Conservation (phyloP, 2,329 filamentous ascomycete genomes). For the Neofusicoccum ribis region DNA sequence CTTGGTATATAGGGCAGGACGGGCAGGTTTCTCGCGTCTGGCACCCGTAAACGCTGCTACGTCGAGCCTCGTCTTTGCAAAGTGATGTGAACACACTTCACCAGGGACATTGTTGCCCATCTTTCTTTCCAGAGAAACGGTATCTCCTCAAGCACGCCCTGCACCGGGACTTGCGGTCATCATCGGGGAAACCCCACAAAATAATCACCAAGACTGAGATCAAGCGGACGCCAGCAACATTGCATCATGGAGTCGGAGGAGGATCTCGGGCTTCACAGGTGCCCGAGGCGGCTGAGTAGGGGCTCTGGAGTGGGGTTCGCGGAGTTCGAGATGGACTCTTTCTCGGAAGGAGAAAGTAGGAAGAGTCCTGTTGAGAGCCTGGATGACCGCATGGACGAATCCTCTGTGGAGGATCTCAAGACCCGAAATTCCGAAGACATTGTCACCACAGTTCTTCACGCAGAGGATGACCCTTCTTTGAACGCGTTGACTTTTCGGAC, state of each 20-base stretch:
- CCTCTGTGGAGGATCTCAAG: background rate
- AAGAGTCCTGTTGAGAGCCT: background rate
- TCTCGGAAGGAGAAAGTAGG: background rate
- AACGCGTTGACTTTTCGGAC: constrained; percentile 5
- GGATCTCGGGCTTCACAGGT: background rate
- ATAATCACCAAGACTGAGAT: background rate
- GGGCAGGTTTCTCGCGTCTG: background rate
- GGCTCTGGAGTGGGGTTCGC: background rate
- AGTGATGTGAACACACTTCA: background rate
- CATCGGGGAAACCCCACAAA: too few relatives aligned
- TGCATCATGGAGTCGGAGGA: background rate
- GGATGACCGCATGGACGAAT: background rate
- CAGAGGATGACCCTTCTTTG: background rate
- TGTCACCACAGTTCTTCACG: background rate
- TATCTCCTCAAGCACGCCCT: background rate
- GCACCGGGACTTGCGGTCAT: too few relatives aligned
- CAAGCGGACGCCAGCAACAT: too few relatives aligned
- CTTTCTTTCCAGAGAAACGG: background rate
- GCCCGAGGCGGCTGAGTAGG: background rate
- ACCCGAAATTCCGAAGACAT: background rate
- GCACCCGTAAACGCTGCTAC: background rate
- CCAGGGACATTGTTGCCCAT: background rate
- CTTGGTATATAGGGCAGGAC: background rate
- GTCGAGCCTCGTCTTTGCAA: background rate
- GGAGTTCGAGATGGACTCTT: background rate